Evolutionary conservation across 495 filamentous ascomycete genomes (phyloP).

Genomic region (Penicillium cinerascens): DNA sequence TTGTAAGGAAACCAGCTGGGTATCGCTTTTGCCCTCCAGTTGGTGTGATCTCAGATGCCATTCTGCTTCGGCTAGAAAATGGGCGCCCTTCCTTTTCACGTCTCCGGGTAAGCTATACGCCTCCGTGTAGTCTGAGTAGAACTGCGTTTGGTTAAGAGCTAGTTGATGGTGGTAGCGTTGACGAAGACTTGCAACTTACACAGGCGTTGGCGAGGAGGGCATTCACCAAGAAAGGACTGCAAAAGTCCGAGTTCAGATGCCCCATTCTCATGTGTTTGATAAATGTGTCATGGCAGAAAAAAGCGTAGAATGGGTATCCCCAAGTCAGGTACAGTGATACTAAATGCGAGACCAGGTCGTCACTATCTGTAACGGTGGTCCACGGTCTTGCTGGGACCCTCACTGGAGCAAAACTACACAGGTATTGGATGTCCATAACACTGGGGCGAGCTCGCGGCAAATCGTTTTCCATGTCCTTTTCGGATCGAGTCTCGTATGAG

Average conservation of each 20-base stretch:
- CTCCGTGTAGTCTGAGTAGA: constrained; percentile 30
- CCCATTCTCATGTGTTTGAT: constrained; percentile 32
- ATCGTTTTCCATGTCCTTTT: neutral
- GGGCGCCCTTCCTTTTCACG: constrained; percentile 25
- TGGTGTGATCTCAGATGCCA: constrained; percentile 15
- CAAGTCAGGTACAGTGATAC: constrained; percentile 41
- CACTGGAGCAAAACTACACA: constrained; percentile 16
- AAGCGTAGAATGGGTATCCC: constrained; percentile 41
- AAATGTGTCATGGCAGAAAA: constrained; percentile 35
- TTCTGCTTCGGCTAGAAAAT: constrained; percentile 33
- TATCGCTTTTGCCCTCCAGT: constrained; percentile 18
- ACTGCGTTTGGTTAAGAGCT: constrained; percentile 7
- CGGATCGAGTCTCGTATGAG: neutral
- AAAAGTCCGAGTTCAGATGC: constrained; percentile 30
- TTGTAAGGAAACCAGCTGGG: constrained; percentile 25
- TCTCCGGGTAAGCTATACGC: constrained; percentile 27
- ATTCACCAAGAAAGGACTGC: constrained; percentile 45
- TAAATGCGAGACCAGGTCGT: constrained; percentile 40
- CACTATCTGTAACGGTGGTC: constrained; percentile 37
- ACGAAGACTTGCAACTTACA: constrained; percentile 12
- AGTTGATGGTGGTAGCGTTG: neutral
- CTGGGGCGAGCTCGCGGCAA: constrained; percentile 11
- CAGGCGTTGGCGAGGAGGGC: constrained; percentile 40
- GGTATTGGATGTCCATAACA: constrained; percentile 22
- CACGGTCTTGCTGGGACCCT: constrained; percentile 34